Evolutionary conservation across 164 flowering plant species (phyloP).

Genomic region (Magnolia changhungtana): DNA sequence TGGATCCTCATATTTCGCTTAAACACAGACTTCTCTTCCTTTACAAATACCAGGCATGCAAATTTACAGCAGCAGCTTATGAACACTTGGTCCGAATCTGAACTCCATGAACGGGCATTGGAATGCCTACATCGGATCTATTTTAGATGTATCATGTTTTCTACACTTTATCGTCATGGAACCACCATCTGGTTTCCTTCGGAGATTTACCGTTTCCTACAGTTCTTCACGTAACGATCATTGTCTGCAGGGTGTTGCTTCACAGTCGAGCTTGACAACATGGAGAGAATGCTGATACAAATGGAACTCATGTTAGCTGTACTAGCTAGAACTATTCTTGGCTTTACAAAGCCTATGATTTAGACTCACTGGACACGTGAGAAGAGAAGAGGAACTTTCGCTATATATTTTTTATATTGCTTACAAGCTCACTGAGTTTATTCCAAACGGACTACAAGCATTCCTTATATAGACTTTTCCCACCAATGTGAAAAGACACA

Average conservation of each 20-base stretch:
- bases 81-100: constrained; percentile 1
- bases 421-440: too few species aligned
- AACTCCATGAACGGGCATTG: constrained; percentile 9
- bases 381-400: too few species aligned
- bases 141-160: constrained; percentile 3
- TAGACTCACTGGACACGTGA: too few species aligned
- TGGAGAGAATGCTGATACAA: constrained; percentile 96
- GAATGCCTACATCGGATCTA: constrained; percentile 1
- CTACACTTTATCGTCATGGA: constrained; percentile 60
- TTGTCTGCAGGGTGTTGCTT: constrained; percentile 66
- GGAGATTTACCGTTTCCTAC: constrained; percentile 58
- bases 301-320: constrained; percentile 90
- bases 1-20: neutral
- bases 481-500: too few species aligned
- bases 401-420: too few species aligned
- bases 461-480: too few species aligned
- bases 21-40: constrained; percentile 18
- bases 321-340: too few species aligned
- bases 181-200: constrained; percentile 72
- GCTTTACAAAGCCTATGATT: too few species aligned
- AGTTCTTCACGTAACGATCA: constrained; percentile 62
- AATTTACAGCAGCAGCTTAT: constrained; percentile 17
- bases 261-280: constrained; percentile 86
- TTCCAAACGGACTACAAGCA: too few species aligned
- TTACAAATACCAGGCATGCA: constrained; percentile 26